Conservation (phyloP, 768 basidiomycete genomes). For the Mycena albidolilacea region DNA sequence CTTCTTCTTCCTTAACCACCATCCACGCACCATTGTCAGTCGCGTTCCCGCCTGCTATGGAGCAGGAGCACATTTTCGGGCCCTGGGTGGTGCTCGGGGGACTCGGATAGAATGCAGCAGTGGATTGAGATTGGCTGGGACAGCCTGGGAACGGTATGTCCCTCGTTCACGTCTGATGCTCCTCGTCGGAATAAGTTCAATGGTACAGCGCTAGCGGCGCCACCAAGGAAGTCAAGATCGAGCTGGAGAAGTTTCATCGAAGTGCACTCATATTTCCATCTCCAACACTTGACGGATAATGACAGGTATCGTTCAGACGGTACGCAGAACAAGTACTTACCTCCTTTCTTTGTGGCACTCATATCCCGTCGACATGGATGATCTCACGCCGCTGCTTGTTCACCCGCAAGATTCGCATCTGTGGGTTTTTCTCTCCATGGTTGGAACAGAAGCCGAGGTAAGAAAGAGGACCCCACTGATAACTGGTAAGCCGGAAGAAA, state of each 20-base stretch:
- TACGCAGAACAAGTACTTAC: conserved; percentile 2
- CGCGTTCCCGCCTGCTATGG: conserved; percentile 5
- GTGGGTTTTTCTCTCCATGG: conserved; percentile 2
- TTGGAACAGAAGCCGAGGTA: conserved; percentile 6
- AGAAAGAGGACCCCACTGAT: not conserved
- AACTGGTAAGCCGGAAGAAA: conserved; percentile 9
- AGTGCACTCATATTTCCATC: conserved; percentile 3
- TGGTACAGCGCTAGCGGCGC: not conserved
- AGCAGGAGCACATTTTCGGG: not conserved
- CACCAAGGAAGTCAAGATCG: conserved; percentile 3
- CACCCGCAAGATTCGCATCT: conserved; percentile 11
- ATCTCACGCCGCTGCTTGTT: not conserved
- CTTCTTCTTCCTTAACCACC: not conserved
- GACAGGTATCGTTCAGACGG: conserved; percentile 5
- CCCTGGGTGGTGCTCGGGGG: not conserved
- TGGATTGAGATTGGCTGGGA: not conserved
- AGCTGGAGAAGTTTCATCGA: not conserved
- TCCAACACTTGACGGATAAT: not conserved
- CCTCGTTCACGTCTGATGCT: not conserved
- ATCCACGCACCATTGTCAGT: not conserved
- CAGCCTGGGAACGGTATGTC: not conserved
- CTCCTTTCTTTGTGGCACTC: not conserved
- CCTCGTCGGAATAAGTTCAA: not conserved
- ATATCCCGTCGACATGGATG: not conserved
- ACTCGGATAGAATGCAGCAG: not conserved